phyloP scores from a whole-genome alignment of 2,329 filamentous ascomycete species.

The Ceratocystis variospora region DNA sequence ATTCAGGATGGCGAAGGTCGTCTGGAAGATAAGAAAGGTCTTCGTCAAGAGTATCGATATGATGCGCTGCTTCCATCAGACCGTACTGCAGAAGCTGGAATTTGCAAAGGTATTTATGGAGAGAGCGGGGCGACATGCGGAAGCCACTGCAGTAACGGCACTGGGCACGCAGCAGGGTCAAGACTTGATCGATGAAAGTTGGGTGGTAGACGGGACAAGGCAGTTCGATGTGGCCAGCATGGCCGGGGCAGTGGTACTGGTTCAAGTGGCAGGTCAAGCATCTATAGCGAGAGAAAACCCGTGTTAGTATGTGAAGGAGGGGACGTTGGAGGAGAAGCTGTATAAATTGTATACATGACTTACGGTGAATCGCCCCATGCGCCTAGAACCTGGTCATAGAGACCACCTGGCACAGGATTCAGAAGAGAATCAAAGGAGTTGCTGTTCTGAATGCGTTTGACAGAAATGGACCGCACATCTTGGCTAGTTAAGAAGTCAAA shows the following conservation, averaged over 20 bases:
- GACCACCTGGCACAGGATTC: slow-evolving; percentile 76
- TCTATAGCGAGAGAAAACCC: slow-evolving; percentile 32
- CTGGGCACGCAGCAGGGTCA: slow-evolving; percentile 70
- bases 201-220: slow-evolving; percentile 90
- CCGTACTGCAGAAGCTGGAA: slow-evolving; percentile 76
- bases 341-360: slow-evolving; percentile 19
- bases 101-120: slow-evolving; percentile 73
- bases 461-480: slow-evolving; percentile 80
- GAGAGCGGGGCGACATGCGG: slow-evolving; percentile 59
- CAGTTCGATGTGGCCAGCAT: slow-evolving; percentile 88
- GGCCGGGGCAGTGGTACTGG: slow-evolving; percentile 71
- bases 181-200: slow-evolving; percentile 86
- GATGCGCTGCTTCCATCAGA: slow-evolving; percentile 53
- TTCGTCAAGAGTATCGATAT: slow-evolving; percentile 41
- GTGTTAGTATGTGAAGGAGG: slow-evolving; percentile 10
- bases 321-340: background rate
- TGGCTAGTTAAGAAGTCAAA: slow-evolving; percentile 71
- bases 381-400: slow-evolving; percentile 85
- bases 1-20: slow-evolving; percentile 28
- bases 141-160: slow-evolving; percentile 86
- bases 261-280: slow-evolving; percentile 87
- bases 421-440: slow-evolving; percentile 87
- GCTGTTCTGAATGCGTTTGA: slow-evolving; percentile 85
- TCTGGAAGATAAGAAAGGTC: slow-evolving; percentile 32
- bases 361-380: slow-evolving; percentile 78